phyloP scores from a whole-genome alignment of 2,329 filamentous ascomycete species.

The Neofusicoccum laricinum region DNA sequence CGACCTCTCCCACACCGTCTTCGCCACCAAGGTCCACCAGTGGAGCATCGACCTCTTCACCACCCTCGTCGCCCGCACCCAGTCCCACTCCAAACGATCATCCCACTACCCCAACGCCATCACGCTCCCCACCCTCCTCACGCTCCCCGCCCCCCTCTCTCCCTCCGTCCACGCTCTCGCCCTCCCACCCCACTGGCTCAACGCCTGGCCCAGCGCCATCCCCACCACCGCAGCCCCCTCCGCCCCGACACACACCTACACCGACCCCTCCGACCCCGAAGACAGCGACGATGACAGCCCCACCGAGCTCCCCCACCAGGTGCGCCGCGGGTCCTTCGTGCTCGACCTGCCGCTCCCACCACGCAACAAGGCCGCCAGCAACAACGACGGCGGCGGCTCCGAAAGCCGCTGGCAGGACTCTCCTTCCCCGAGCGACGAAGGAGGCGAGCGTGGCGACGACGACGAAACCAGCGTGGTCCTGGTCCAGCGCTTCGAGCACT shows the following conservation, averaged over 20 bases:
- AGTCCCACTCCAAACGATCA: neutral
- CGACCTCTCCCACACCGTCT: neutral
- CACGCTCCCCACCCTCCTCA: neutral
- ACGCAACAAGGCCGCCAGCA: neutral
- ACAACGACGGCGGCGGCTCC: neutral
- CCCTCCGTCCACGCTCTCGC: neutral
- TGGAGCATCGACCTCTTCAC: conserved; percentile 10
- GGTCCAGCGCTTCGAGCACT: neutral
- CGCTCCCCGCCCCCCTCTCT: neutral
- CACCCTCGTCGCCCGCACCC: neutral
- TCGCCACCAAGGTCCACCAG: neutral
- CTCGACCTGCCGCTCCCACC: neutral
- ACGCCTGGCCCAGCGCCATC: neutral
- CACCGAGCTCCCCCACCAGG: neutral
- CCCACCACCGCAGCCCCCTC: neutral
- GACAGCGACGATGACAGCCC: neutral
- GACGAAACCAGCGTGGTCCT: too few species aligned
- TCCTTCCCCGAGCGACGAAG: neutral
- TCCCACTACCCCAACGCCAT: neutral
- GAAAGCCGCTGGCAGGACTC: neutral
- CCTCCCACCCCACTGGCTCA: neutral
- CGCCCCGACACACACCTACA: neutral
- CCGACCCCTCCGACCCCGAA: neutral
- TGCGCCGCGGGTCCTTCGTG: neutral
- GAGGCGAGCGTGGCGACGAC: neutral